Conservation (phyloP, 2,329 filamentous ascomycete species). For the Pyricularia sp. region DNA sequence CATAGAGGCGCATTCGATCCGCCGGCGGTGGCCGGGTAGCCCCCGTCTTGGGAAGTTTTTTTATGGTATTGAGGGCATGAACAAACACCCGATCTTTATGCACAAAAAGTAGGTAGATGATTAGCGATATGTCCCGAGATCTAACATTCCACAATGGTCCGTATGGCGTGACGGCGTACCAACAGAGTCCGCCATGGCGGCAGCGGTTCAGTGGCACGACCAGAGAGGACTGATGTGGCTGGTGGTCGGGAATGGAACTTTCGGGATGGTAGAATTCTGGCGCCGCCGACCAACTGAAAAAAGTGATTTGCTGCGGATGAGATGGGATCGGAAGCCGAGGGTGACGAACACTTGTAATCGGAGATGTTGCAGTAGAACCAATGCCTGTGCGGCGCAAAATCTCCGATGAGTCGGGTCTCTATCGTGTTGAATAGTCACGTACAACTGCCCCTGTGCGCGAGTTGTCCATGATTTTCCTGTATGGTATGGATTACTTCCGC, state of each 20-base stretch:
- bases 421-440: conserved; percentile 1
- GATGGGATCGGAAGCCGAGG: no score
- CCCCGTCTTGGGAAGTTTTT: conserved; percentile 91
- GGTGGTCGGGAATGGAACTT: background rate
- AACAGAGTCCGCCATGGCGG: conserved; percentile 41
- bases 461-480: background rate
- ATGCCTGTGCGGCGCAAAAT: background rate
- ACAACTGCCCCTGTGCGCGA: background rate
- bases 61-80: conserved; percentile 97
- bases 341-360: background rate
- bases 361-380: background rate
- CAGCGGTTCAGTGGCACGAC: background rate
- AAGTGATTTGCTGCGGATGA: background rate
- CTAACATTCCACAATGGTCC: background rate
- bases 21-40: conserved; percentile 76
- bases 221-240: background rate
- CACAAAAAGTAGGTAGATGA: background rate
- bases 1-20: conserved; percentile 88
- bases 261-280: background rate
- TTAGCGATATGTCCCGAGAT: background rate
- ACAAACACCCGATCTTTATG: conserved; percentile 87
- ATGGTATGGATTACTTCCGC: background rate
- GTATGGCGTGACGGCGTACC: conserved; percentile 24
- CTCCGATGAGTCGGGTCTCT: background rate
- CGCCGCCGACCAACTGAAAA: background rate